Evolutionary conservation across 495 filamentous ascomycete species (phyloP).

Genomic region (Penicillium cinerascens): DNA sequence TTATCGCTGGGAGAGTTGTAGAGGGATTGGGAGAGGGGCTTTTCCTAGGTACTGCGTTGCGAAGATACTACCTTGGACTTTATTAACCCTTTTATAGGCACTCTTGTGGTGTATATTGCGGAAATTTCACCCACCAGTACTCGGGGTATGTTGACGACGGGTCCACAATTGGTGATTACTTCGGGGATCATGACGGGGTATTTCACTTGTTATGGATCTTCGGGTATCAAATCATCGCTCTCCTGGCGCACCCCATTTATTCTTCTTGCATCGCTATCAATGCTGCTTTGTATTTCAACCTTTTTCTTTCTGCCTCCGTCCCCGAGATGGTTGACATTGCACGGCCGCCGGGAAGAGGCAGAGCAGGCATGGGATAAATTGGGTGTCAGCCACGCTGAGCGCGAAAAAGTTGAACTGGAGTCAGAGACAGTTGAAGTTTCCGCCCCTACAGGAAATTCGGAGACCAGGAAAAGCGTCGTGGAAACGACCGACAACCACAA

Average conservation of each 20-base stretch:
- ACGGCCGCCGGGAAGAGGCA: constrained; percentile 36
- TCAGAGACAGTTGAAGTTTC: constrained; percentile 1
- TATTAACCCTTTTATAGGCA: constrained; percentile 8
- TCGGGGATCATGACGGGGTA: constrained; percentile 53
- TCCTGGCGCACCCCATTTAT: constrained; percentile 57
- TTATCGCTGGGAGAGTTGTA: constrained; percentile 53
- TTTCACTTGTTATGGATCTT: constrained; percentile 61
- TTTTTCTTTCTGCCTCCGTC: constrained; percentile 40
- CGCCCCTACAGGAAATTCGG: not conserved
- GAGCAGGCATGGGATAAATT: constrained; percentile 40
- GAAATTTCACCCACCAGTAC: constrained; percentile 56
- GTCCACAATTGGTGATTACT: constrained; percentile 53
- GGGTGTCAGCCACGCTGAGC: constrained; percentile 46
- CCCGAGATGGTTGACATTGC: constrained; percentile 48
- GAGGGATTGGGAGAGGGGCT: constrained; percentile 59
- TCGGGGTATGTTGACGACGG: constrained; percentile 51
- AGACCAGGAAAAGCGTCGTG: not conserved
- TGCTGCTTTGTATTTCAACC: constrained; percentile 35
- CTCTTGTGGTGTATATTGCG: constrained; percentile 54
- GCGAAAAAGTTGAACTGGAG: constrained; percentile 42
- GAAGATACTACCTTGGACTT: too few species aligned
- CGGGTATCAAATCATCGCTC: constrained; percentile 46
- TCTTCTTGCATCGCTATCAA: constrained; percentile 40
- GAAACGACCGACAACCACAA: not conserved
- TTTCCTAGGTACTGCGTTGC: constrained; percentile 39